Evolutionary conservation across 345 rosid genomes (phyloP).

Genomic region (Alliaria petiolata): DNA sequence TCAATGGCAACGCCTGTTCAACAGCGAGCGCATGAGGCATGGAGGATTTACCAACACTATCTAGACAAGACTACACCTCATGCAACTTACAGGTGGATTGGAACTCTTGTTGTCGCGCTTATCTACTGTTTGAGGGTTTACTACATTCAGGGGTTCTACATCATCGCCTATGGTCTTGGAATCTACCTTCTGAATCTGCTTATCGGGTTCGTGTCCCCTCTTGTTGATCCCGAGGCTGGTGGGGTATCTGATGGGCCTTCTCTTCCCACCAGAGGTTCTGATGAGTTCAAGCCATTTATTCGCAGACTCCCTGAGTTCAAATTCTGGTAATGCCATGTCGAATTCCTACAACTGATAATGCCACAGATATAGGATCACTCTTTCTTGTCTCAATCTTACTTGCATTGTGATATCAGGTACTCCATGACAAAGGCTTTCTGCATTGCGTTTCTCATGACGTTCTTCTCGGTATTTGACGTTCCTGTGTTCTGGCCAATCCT

Average conservation of each 20-base stretch:
- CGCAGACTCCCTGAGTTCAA: conserved; percentile 96
- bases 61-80: conserved; percentile 92
- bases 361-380: neutral
- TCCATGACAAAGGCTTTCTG: conserved; percentile 67
- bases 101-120: conserved; percentile 47
- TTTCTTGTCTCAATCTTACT: neutral
- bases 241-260: conserved; percentile 73
- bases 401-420: conserved; percentile 45
- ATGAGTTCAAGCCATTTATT: conserved; percentile 95
- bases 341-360: neutral
- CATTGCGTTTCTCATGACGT: conserved; percentile 62
- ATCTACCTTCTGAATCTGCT: conserved; percentile 84
- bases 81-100: conserved; percentile 75
- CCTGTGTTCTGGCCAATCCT: conserved; percentile 85
- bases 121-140: conserved; percentile 66
- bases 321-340: conserved; percentile 58
- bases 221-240: conserved; percentile 74
- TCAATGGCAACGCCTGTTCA: conserved; percentile 58
- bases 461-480: conserved; percentile 67
- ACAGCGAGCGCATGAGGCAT: conserved; percentile 63
- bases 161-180: conserved; percentile 86
- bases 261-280: conserved; percentile 90
- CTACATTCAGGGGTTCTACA: conserved; percentile 81
- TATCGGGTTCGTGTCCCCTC: conserved; percentile 91
- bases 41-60: conserved; percentile 82